These are phyloP conservation scores for Symbiodinium natans DNA, from an alignment of 73 alveolate species.

Conservation along the genomic window DNA sequence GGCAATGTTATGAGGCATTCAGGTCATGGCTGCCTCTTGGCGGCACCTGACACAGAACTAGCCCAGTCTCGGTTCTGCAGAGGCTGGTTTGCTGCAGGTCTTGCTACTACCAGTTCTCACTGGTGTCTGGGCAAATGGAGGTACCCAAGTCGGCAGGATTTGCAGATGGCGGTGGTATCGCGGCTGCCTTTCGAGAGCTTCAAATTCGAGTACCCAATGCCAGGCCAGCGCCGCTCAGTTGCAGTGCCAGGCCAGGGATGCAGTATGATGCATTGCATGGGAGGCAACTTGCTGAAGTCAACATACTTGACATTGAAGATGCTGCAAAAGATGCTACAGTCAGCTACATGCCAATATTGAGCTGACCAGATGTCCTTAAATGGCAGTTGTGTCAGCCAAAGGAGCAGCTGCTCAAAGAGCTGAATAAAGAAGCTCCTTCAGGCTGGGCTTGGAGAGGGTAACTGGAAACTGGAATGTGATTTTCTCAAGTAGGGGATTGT, in stretches of 20 bases:
- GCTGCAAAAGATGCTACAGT: no score
- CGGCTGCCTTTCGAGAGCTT: not conserved
- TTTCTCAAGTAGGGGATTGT: no score
- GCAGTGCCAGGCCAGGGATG: constrained; percentile 78
- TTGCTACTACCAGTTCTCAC: constrained; percentile 91
- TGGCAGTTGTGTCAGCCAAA: no score
- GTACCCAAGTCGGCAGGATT: not conserved
- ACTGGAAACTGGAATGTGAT: no score
- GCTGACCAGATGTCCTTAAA: no score
- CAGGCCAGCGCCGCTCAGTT: constrained; percentile 79
- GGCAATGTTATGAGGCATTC: constrained; percentile 76
- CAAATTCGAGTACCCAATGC: not conserved
- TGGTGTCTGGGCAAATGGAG: constrained; percentile 80
- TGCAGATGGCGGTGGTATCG: not conserved
- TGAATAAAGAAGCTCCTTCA: constrained; percentile 13
- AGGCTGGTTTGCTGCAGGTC: constrained; percentile 48
- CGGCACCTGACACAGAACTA: not conserved
- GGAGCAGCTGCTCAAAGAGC: constrained; percentile 72
- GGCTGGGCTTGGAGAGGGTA: not conserved
- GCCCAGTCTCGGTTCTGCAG: no score
- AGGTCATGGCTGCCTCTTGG: constrained; percentile 50
- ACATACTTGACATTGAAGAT: no score
- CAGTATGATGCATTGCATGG: no score
- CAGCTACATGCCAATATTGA: no score
- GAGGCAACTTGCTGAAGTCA: no score